These are phyloP conservation scores for Hibiscus tridactylites DNA, from an alignment of 345 rosid genomes.

Conservation along the genomic window DNA sequence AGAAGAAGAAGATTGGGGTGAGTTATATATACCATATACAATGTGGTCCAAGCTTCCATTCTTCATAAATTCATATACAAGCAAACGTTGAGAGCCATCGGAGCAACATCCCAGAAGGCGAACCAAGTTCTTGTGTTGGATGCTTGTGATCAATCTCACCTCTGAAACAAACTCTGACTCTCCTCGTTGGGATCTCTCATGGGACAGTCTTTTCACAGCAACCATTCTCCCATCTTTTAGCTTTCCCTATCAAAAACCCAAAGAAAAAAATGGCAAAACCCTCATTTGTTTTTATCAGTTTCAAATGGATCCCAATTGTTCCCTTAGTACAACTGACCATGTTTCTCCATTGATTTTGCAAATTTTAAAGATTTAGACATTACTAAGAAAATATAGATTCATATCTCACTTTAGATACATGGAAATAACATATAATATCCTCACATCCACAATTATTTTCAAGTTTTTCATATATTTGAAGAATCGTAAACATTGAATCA, in stretches of 20 bases:
- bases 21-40: constrained; percentile 27
- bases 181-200: constrained; percentile 56
- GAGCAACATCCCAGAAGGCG: constrained; percentile 60
- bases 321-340: no score
- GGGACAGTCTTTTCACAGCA: constrained; percentile 41
- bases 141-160: constrained; percentile 67
- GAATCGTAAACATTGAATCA: no score
- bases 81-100: constrained; percentile 46
- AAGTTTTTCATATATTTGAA: no score
- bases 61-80: constrained; percentile 64
- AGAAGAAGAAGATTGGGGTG: not conserved
- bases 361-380: no score
- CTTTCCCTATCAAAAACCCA: constrained; percentile 35
- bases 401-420: no score
- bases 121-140: constrained; percentile 65
- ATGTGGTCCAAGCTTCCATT: constrained; percentile 57
- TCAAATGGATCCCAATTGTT: not conserved
- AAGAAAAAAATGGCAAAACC: not conserved
- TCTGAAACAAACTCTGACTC: constrained; percentile 57
- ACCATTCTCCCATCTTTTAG: constrained; percentile 41
- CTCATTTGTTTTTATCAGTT: not conserved
- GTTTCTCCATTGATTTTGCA: no score
- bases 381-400: no score
- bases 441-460: no score
- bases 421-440: no score